Base-by-base conservation (phyloP, 257 asterid species). In the Solanum habrochaites region DNA sequence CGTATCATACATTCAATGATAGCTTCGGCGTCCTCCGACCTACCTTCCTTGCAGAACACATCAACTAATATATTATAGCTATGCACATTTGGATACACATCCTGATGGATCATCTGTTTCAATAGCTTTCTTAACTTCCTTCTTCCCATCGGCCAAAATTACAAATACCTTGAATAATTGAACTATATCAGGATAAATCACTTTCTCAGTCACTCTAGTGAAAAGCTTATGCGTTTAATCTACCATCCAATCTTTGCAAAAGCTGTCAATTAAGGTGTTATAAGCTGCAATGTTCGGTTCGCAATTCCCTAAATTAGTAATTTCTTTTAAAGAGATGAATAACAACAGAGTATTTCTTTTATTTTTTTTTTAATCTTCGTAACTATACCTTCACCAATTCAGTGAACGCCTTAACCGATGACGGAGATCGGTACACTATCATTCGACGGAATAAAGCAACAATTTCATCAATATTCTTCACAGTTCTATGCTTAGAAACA, bases 101-200 rank as follows among this genome's bases (percentile, higher is more conserved):
- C 47, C 11, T 39, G 45, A 43, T 37, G 25, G 13, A 11, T 16
- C 86, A 89, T 90, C 43, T 83, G 74, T 31, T 16, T 70, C 3
- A 70, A 49, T 15, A 87, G 56, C 56, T 45, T 62, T 49, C 66
- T 42, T 83, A 3, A 32, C 89, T 71, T 88, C 86, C 90, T 71
- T 88, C 86, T 23, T 84, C 32, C 88, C 86, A 86, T 66, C 43
- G 78, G 78, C 89, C 40, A 31, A 74, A 49, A 70, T 37, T 40
- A 83, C 88, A 83, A 27, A 87, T 60, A 4, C 90, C 85, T 3
- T 56, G 87, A 70, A 89, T 56, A 56, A 56, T 56, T 56, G 64
- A 56, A 56, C n/a, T 56, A 18, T 56, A 56, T 56, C 64, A 18
- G 64, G 64, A 56, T 56, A 56, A 7, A 18, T 56, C n/a, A 10